Base-by-base conservation (phyloP, 1,284 basidiomycete genomes). In the Microstroma glucosiphilum region DNA sequence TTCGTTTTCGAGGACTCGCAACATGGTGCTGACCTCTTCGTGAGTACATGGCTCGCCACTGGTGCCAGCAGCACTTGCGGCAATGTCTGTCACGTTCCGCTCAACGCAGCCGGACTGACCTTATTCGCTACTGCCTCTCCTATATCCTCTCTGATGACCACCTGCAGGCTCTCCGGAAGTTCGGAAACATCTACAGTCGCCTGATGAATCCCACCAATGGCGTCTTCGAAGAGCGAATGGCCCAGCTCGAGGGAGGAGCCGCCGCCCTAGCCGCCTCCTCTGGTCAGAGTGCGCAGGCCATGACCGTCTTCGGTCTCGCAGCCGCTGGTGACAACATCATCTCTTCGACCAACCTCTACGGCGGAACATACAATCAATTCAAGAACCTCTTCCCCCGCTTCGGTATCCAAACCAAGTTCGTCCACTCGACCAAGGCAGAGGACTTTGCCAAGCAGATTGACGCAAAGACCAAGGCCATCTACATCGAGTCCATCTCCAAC, bases 121-220 rank as follows among this genome's bases (percentile, higher is more conserved):
- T 30, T 23, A 21, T 21, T 62, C 73, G 71, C 63, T 72, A 73
- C 68, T 75, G 71, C 43, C 79, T 42, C 87, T 91, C 60, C 86
- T 87, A 30, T 92, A 93, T 79, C 91, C 91, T 92, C 91, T 25
- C 19, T 51, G 48, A 51, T 13, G 13, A 51, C 30, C 30, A 4
- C 30, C 30, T 9, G 3, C 30, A 37, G 30, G 30, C 26, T 41
- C 56, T 40, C 19, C 37, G 41, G 1, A 57, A 43, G 41, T 43
- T 54, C 51, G 51, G 56, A 13, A 53, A 25, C 64, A 75, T 69
- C 62, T 70, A 72, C 69, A 72, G 70, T 43, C 79, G 89, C 41
- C 87, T 91, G 59, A 86, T 87, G 26, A 92, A 92, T 79, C 91
- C 91, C 12, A 93, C 91, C 4, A 86, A 88, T 60, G 87, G 87